These are phyloP conservation scores for Acanthamoeba rhysodes DNA, from an alignment of 208 protist species.

Conservation along the genomic window DNA sequence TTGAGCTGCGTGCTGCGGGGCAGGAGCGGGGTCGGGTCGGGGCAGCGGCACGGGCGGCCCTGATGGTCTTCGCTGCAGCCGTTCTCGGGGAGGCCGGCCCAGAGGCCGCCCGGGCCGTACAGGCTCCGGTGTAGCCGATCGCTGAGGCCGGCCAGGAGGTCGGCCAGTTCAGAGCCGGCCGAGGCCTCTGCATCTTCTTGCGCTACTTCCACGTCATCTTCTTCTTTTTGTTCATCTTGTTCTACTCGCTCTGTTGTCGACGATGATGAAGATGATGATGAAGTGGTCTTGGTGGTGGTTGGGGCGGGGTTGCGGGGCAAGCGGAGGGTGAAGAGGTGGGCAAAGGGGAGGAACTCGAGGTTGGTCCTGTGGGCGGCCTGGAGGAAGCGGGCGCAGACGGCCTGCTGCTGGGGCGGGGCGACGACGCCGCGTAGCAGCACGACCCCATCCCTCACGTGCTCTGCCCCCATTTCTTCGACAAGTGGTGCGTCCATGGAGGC, in stretches of 20 bases:
- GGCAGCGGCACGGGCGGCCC: background rate
- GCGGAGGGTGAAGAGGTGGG: constrained; percentile 51
- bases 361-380: constrained; percentile 2
- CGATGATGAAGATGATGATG: background rate
- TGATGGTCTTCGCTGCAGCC: constrained; percentile 22
- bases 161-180: background rate
- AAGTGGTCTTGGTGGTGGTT: background rate
- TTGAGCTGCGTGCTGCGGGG: constrained; percentile 33
- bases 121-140: background rate
- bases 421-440: background rate
- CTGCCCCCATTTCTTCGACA: background rate
- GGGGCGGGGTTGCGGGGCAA: background rate
- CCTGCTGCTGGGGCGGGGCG: background rate
- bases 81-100: constrained; percentile 21
- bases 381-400: background rate
- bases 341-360: constrained; percentile 37
- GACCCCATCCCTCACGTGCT: background rate
- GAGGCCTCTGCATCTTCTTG: background rate
- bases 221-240: background rate
- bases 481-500: background rate
- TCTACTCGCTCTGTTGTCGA: background rate
- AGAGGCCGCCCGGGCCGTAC: background rate
- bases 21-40: background rate
- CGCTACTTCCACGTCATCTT: no score
- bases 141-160: background rate